Base-by-base conservation (phyloP, 306 rosid genomes). In the Medicago arabica region DNA sequence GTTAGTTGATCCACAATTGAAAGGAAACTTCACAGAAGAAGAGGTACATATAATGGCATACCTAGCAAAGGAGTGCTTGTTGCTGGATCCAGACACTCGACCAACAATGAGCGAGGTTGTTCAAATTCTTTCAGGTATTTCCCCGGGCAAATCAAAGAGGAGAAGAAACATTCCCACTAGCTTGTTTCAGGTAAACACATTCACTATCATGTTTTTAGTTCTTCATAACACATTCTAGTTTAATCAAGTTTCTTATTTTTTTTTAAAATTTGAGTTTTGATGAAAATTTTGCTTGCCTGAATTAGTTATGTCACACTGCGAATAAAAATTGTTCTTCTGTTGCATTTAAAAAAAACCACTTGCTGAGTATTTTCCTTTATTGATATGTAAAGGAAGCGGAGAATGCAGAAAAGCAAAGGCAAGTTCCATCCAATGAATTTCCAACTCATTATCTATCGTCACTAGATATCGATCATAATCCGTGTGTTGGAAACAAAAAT, bases 81-180 rank as follows among this genome's bases (percentile, higher is more conserved):
- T 87, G 39, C 74, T 89, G 78, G 97, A 95, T 74, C 99, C 99
- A 0, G 97, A 95, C 47, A 85, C 87, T 78, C 86, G 98, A 72
- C 99, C 99, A 50, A 88, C 96, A 25, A 95, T 92, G 99, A 91
- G 97, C 58, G 99, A 95, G 81, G 97, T 88, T 78, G 99, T 95
- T 87, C 99, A 95, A 85, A 89, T 95, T 75, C 96, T 95, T 77
- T 92, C 97, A 25, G 84, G 92, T 16, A 90, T 92, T 72, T 83
- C 90, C 38, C 97, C 96, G 0, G 95, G 86, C 51, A 90, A 88
- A 82, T 87, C 97, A 60, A 90, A 88, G 83, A 92, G 91, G 82
- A 88, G 89, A 75, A 78, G 80, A 84, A 88, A 81, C 72, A 80
- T 89, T 72, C 86, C 96, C 25, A 41, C 80, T 12, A 83, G 82